Evolutionary conservation across 768 basidiomycete species (phyloP).

Genomic region (Collybia sp.): DNA sequence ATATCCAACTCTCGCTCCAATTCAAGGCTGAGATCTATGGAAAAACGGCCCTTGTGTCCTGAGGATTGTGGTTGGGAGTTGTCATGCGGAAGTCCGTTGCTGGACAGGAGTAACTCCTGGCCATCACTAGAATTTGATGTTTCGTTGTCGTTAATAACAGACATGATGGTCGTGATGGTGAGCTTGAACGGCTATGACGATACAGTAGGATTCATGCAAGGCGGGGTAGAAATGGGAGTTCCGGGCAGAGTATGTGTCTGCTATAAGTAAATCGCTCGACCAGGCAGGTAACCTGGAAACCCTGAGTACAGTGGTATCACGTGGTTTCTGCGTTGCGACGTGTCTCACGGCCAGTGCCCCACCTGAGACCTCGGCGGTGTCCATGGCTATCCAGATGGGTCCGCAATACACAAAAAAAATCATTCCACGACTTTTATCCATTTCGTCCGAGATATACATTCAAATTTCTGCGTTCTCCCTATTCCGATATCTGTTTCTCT

Average conservation of each 20-base stretch:
- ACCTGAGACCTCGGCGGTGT: too few species aligned
- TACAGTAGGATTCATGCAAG: conserved; percentile 3
- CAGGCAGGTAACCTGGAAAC: too few species aligned
- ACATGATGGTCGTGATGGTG: conserved; percentile 17
- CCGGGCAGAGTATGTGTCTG: too few species aligned
- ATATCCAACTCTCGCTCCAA: conserved; percentile 72
- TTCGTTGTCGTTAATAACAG: conserved; percentile 20
- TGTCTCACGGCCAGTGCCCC: too few species aligned
- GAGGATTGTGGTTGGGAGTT: conserved; percentile 6
- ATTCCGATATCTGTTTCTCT: conserved; percentile 1
- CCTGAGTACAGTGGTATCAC: too few species aligned
- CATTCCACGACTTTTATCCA: too few species aligned
- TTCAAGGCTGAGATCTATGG: conserved; percentile 77
- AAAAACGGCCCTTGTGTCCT: conserved; percentile 35
- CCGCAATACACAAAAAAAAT: too few species aligned
- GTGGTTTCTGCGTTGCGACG: too few species aligned
- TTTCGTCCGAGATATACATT: conserved; percentile 1
- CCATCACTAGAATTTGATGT: background rate
- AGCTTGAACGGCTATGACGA: background rate
- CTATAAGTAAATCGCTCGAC: too few species aligned
- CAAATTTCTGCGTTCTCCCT: background rate
- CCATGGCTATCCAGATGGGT: too few species aligned
- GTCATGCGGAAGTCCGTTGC: conserved; percentile 10
- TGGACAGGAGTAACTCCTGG: background rate
- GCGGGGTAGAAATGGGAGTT: background rate